Percentiles rank a stretch among this genome's conserved stretches.
phyloP scores from a whole-genome alignment of 108 stramenopile species.

The Stephanodiscus minutulus region DNA sequence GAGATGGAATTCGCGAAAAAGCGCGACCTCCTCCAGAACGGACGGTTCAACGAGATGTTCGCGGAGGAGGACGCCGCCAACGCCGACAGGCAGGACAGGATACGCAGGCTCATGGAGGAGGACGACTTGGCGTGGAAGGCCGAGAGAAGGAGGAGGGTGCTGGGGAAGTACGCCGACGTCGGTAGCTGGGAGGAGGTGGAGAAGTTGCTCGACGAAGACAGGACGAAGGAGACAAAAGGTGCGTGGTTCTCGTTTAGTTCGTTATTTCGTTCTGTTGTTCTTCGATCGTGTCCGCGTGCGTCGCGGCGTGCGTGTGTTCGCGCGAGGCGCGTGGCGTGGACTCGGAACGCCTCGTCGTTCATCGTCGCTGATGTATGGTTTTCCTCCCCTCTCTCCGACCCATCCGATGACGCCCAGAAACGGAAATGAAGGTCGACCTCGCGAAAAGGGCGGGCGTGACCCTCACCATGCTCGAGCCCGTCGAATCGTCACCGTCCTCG shows the following conservation, averaged over 20 bases:
- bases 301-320: neutral
- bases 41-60: slow-evolving; percentile 45
- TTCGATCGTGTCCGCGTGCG: neutral
- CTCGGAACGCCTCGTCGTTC: no score
- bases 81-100: slow-evolving; percentile 29
- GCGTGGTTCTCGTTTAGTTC: slow-evolving; percentile 6
- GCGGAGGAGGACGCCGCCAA: slow-evolving; percentile 34
- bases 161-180: slow-evolving; percentile 75
- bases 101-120: slow-evolving; percentile 56
- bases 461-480: slow-evolving; percentile 62
- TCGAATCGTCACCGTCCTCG: slow-evolving; percentile 11
- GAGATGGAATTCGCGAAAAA: slow-evolving; percentile 24
- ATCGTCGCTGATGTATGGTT: neutral
- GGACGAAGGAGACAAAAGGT: slow-evolving; percentile 47
- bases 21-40: slow-evolving; percentile 42
- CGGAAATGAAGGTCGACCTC: slow-evolving; percentile 50
- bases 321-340: no score
- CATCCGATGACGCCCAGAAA: slow-evolving; percentile 34
- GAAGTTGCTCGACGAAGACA: slow-evolving; percentile 44
- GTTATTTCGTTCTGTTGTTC: neutral
- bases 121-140: slow-evolving; percentile 67
- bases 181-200: slow-evolving; percentile 63
- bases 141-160: slow-evolving; percentile 54
- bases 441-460: slow-evolving; percentile 61
- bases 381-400: neutral